phyloP scores from a whole-genome alignment of 441 rosid genomes.

The Cnidoscolus chayamansa region DNA sequence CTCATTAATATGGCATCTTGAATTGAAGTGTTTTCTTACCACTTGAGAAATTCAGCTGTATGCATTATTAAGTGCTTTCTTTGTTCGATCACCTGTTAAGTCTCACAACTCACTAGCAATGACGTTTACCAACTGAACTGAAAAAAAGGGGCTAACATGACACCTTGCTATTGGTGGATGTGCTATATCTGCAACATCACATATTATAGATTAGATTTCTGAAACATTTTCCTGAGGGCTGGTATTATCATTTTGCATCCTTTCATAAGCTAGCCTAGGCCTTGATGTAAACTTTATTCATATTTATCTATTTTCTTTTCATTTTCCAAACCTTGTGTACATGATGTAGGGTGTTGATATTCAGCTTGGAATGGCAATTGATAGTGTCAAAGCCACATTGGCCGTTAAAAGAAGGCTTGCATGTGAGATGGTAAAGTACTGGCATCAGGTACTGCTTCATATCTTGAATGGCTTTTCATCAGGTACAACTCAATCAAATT shows the following conservation, averaged over 20 bases:
- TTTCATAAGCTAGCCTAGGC: not conserved
- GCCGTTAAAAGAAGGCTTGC: constrained; percentile 95
- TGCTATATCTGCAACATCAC: not conserved
- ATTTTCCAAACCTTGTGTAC: not conserved
- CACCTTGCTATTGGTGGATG: not conserved
- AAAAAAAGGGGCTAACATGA: not conserved
- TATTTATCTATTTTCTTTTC: not conserved
- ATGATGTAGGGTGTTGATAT: constrained; percentile 67
- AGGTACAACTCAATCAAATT: not conserved
- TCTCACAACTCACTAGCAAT: not conserved
- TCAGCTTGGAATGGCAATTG: constrained; percentile 94
- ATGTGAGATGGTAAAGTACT: constrained; percentile 91
- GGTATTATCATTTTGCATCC: not conserved
- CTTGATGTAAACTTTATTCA: not conserved
- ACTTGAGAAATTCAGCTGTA: not conserved
- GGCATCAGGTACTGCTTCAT: constrained; percentile 75
- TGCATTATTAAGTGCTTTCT: not conserved
- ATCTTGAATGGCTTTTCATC: not conserved
- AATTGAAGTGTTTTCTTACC: not conserved
- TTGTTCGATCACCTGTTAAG: not conserved
- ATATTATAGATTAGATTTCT: not conserved
- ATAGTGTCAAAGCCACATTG: constrained; percentile 81
- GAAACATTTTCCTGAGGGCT: not conserved
- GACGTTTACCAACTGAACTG: too few species aligned
- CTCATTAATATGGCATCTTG: too few species aligned